Percentiles rank a stretch among this genome's conserved stretches.
phyloP scores from a whole-genome alignment of 2,329 filamentous ascomycete species.

The Ophiosphaerella herpotricha region DNA sequence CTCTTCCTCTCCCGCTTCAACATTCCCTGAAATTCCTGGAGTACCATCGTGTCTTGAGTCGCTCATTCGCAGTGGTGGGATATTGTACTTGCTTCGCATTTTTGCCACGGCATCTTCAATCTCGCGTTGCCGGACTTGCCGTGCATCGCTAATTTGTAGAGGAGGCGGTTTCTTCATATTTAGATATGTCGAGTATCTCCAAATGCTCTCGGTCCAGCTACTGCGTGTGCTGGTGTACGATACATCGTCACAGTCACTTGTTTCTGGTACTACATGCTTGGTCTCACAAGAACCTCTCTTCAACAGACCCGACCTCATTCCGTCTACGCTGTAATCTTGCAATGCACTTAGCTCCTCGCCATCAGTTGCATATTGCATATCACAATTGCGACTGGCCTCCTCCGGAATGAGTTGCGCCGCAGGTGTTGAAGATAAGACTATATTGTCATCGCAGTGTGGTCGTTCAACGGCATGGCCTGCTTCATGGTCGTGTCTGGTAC shows the following conservation, averaged over 20 bases:
- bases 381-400: no score
- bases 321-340: no score
- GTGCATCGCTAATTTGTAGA: not conserved
- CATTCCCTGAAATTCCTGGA: not conserved
- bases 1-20: not conserved
- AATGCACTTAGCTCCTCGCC: no score
- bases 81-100: not conserved
- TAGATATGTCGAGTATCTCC: not conserved
- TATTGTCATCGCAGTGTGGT: constrained; percentile 1
- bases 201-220: not conserved
- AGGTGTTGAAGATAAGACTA: not conserved
- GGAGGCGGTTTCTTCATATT: no score
- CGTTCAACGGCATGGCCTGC: not conserved
- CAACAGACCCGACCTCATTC: no score
- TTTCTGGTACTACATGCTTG: not conserved
- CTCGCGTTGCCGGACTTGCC: not conserved
- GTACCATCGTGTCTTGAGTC: not conserved
- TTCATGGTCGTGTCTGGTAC: not conserved
- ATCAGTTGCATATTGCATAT: no score
- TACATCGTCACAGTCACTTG: not conserved
- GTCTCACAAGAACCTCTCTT: not conserved
- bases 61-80: not conserved
- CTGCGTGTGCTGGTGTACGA: not conserved
- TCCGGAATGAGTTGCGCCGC: no score
- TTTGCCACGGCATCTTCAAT: not conserved